Base-by-base conservation (phyloP, 768 basidiomycete genomes). In the Leccinum boreale region DNA sequence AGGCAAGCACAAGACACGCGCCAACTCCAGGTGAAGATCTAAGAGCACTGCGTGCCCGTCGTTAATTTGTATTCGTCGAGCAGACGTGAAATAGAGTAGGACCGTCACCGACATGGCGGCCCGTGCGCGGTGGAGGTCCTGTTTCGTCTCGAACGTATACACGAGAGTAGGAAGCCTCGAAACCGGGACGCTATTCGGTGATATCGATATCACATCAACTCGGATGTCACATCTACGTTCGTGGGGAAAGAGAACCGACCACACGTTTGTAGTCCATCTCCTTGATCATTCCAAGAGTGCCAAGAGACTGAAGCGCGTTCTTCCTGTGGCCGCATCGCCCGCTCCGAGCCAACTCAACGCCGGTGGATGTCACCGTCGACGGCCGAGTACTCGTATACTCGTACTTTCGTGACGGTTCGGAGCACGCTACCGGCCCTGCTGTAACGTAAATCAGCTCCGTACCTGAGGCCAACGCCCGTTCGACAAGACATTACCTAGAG, bases 51-150 rank as follows among this genome's bases (percentile, higher is more conserved):
- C 69, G 51, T 79, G 78, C 80, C 80, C 80, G 53, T 53, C 14
- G 4, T 26, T 2, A 5, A 35, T 26, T 45, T 9, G 11, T 3
- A 12, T 33, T 21, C 19, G 21, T 50, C 17, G 28, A 56, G 33
- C 17, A 4, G 36, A 28, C 11, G 70, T 61, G 74, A 76, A 78
- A 62, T 14, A 10, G 17, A 35, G 12, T 24, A 59, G 55, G 73
- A 65, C 87, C 88, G 65, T 90, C 89, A 3, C 88, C 90, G 0
- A 85, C 88, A 58, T 90, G 90, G 0, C 88, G 89, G 7, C 90
- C 79, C n/a, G 90, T 83, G 0, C 17, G 81, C 80, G 12, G 84
- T 72, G 73, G 2, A 94, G 72, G 63, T 94, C 92, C 65, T 85
- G 76, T 66, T 89, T 86, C 8, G 89, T 92, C 59, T 87, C 85